Evolutionary conservation across 177 flowering plant genomes (phyloP).

Genomic region (Viscum album): DNA sequence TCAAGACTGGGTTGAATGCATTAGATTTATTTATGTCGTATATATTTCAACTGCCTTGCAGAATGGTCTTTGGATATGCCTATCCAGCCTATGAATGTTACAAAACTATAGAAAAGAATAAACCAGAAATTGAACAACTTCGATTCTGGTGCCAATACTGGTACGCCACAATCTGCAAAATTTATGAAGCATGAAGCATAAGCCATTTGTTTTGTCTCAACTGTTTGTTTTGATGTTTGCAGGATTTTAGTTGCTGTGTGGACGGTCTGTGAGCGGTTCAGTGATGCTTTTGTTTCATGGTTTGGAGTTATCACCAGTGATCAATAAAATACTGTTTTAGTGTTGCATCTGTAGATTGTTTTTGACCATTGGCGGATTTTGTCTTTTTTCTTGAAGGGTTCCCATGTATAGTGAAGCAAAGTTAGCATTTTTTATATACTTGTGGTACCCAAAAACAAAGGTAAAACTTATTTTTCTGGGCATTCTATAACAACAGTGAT

Average conservation of each 20-base stretch:
- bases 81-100: constrained; percentile 95
- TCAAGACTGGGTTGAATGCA: background rate
- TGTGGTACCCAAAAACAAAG: constrained; percentile 89
- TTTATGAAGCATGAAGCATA: background rate
- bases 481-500: background rate
- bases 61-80: constrained; percentile 86
- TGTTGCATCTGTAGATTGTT: background rate
- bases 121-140: constrained; percentile 82
- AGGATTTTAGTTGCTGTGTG: constrained; percentile 86
- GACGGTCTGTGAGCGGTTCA: constrained; percentile 72
- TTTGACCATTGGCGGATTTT: no score
- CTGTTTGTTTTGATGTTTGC: constrained; percentile 13
- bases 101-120: constrained; percentile 80
- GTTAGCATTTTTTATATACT: constrained; percentile 70
- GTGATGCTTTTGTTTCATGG: constrained; percentile 87
- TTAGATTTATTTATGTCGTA: background rate
- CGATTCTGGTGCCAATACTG: constrained; percentile 99
- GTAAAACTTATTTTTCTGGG: constrained; percentile 23
- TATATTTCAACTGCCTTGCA: constrained; percentile 19
- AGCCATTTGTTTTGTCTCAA: no score
- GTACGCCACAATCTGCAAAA: constrained; percentile 24
- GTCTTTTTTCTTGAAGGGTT: constrained; percentile 42
- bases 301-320: constrained; percentile 17
- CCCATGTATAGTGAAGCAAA: constrained; percentile 98
- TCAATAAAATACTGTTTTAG: no score